Evolutionary conservation across 2,329 filamentous ascomycete genomes (phyloP).

Genomic region (Aspergillus chevalieri): DNA sequence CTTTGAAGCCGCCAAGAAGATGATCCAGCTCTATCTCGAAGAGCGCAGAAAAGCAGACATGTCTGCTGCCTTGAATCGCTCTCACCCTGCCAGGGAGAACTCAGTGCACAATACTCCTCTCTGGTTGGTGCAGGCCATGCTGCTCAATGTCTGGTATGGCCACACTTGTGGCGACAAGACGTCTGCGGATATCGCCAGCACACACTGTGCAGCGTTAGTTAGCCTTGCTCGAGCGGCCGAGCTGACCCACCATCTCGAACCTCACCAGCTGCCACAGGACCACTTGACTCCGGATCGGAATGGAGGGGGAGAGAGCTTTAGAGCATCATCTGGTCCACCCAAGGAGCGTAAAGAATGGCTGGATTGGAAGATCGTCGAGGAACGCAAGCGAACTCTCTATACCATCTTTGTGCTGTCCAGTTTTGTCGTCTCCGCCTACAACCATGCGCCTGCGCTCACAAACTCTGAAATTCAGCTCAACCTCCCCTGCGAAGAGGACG

Average conservation of each 20-base stretch:
- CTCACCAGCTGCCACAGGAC: constrained; percentile 32
- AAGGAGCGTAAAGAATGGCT: constrained; percentile 62
- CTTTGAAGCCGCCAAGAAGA: constrained; percentile 89
- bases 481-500: constrained; percentile 85
- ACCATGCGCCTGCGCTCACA: constrained; percentile 81
- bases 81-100: constrained; percentile 50
- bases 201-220: constrained; percentile 83
- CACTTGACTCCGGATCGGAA: constrained; percentile 48
- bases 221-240: constrained; percentile 87
- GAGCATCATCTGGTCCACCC: constrained; percentile 25
- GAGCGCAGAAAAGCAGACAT: constrained; percentile 83
- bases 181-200: constrained; percentile 84
- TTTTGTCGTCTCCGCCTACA: constrained; percentile 84
- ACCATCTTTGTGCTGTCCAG: constrained; percentile 88
- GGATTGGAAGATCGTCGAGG: constrained; percentile 80
- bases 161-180: constrained; percentile 91
- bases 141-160: constrained; percentile 91
- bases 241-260: constrained; percentile 48
- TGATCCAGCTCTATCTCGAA: constrained; percentile 89
- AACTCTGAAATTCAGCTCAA: constrained; percentile 91
- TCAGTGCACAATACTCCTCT: constrained; percentile 71
- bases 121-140: constrained; percentile 95
- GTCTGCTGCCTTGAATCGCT: constrained; percentile 51
- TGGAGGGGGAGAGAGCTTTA: constrained; percentile 43
- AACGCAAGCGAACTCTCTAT: constrained; percentile 88